Conservation (phyloP, 192 early-diverging fungal species). For the Rhizophagus clarus region DNA sequence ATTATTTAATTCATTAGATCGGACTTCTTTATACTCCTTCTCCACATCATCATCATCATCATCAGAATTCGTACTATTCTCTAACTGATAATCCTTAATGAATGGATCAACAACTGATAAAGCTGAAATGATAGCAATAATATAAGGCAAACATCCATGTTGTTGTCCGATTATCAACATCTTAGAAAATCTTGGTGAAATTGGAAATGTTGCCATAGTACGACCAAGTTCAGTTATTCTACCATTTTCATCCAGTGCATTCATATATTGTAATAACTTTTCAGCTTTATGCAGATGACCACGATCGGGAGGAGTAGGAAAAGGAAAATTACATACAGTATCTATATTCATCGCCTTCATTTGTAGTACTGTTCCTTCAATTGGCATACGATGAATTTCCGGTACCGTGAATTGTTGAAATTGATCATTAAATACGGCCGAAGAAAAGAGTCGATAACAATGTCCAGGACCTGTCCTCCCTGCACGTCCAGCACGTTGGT, state of each 20-base stretch:
- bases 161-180: slow-evolving; percentile 92
- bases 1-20: slow-evolving; percentile 42
- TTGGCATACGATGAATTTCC: slow-evolving; percentile 95
- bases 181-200: slow-evolving; percentile 88
- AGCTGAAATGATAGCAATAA: slow-evolving; percentile 90
- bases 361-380: slow-evolving; percentile 93
- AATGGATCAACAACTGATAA: slow-evolving; percentile 95
- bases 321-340: slow-evolving; percentile 94
- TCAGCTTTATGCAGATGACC: slow-evolving; percentile 79
- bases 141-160: slow-evolving; percentile 79
- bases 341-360: slow-evolving; percentile 99
- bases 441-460: slow-evolving; percentile 93
- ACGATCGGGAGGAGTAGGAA: slow-evolving; percentile 89
- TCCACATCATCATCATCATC: slow-evolving; percentile 61
- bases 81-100: slow-evolving; percentile 71
- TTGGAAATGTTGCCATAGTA: slow-evolving; percentile 89
- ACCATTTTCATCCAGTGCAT: slow-evolving; percentile 63
- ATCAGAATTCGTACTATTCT: slow-evolving; percentile 56
- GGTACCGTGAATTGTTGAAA: slow-evolving; percentile 93
- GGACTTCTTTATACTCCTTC: slow-evolving; percentile 44
- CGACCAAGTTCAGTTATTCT: slow-evolving; percentile 82
- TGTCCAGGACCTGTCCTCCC: slow-evolving; percentile 93
- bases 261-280: slow-evolving; percentile 75
- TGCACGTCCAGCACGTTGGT: slow-evolving; percentile 93
- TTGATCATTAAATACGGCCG: slow-evolving; percentile 86